These are phyloP conservation scores for Scytalidium lignicola DNA, from an alignment of 2,329 filamentous ascomycete species.

Conservation along the genomic window DNA sequence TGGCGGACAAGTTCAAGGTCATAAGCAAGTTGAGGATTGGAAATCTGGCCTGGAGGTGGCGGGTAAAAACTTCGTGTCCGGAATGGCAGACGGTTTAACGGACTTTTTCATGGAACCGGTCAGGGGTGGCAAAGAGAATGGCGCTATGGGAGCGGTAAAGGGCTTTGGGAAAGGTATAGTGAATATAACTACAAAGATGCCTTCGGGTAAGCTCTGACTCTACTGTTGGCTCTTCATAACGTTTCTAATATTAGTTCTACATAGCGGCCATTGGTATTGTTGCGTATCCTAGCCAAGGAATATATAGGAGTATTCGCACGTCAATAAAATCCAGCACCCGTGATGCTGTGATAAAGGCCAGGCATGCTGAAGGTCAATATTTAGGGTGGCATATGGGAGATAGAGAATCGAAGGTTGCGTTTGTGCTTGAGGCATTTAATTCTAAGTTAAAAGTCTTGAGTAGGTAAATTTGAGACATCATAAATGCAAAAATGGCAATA, in stretches of 20 bases:
- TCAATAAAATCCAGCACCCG: conserved; percentile 5
- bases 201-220: neutral
- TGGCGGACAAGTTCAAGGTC: conserved; percentile 71
- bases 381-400: neutral
- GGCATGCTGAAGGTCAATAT: conserved; percentile 6
- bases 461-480: too few species aligned
- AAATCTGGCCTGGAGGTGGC: conserved; percentile 70
- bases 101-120: conserved; percentile 11
- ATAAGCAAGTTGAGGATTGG: conserved; percentile 74
- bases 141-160: conserved; percentile 6
- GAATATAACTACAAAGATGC: conserved; percentile 8
- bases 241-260: neutral
- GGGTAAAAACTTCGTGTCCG: conserved; percentile 40
- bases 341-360: conserved; percentile 1
- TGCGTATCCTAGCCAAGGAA: conserved; percentile 13
- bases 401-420: too few species aligned
- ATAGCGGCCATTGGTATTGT: conserved; percentile 7
- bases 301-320: conserved; percentile 8
- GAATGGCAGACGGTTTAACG: conserved; percentile 8
- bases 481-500: too few species aligned
- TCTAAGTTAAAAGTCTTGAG: too few species aligned
- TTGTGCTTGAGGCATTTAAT: too few species aligned
- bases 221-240: too few species aligned
- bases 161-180: conserved; percentile 11
- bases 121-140: conserved; percentile 11